Percentiles rank a stretch among this genome's conserved stretches.
Conservation (phyloP, 768 basidiomycete genomes). For the Boletus reticulatus region DNA sequence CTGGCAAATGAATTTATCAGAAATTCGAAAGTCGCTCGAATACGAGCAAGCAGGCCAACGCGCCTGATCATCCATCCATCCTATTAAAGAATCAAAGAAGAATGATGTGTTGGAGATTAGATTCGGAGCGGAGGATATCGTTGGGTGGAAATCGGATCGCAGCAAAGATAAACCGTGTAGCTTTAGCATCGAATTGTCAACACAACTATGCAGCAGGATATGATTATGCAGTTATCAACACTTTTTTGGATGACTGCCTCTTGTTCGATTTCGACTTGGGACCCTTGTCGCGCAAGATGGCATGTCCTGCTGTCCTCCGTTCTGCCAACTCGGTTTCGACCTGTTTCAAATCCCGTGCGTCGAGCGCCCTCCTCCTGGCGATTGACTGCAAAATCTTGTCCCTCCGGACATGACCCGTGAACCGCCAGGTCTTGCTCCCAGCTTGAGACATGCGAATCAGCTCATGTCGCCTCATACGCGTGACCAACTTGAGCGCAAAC, state of each 20-base stretch:
- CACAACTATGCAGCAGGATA: not conserved
- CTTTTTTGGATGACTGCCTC: conserved; percentile 7
- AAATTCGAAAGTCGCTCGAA: conserved; percentile 34
- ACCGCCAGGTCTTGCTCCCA: conserved; percentile 37
- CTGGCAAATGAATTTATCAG: conserved; percentile 28
- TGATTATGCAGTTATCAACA: not conserved
- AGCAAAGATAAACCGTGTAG: conserved; percentile 13
- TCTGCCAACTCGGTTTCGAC: conserved; percentile 33
- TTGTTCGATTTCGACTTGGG: not conserved
- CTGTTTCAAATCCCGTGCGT: conserved; percentile 39
- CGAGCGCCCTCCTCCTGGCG: conserved; percentile 43
- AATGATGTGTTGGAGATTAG: not conserved
- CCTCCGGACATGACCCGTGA: conserved; percentile 41
- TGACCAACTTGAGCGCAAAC: conserved; percentile 45
- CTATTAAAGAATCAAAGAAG: not conserved
- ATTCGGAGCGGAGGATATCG: not conserved
- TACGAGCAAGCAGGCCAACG: conserved; percentile 14
- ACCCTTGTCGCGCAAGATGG: conserved; percentile 22
- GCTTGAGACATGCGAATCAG: conserved; percentile 36
- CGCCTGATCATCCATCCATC: conserved; percentile 7
- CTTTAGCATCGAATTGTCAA: conserved; percentile 17
- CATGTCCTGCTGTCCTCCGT: conserved; percentile 24
- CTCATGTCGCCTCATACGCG: conserved; percentile 31
- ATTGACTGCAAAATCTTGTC: conserved; percentile 52
- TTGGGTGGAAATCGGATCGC: not conserved